phyloP scores from a whole-genome alignment of 2,329 filamentous ascomycete species.

The Talaromyces verruculosus region DNA sequence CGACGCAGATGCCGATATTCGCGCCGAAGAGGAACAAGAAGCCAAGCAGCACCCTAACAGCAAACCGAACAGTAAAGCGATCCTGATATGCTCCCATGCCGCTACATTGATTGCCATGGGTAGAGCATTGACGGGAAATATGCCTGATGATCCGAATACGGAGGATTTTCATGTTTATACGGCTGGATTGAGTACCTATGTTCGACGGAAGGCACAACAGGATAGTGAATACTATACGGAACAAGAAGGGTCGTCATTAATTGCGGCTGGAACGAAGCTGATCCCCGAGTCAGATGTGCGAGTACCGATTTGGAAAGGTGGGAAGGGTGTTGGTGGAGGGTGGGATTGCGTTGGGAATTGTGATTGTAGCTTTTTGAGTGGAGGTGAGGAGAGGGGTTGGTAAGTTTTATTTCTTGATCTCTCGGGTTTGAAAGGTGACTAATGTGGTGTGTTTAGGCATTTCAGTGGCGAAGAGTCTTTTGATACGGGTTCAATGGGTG shows the following conservation, averaged over 20 bases:
- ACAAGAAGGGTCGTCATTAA: constrained; percentile 23
- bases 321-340: constrained; percentile 66
- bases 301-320: constrained; percentile 55
- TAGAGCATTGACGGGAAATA: constrained; percentile 72
- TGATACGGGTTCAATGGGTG: constrained; percentile 37
- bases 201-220: constrained; percentile 37
- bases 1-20: constrained; percentile 63
- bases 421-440: constrained; percentile 1
- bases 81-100: constrained; percentile 86
- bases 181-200: constrained; percentile 73
- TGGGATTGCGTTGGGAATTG: constrained; percentile 82
- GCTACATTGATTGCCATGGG: constrained; percentile 86
- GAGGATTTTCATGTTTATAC: constrained; percentile 87
- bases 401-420: constrained; percentile 45
- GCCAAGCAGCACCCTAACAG: constrained; percentile 23
- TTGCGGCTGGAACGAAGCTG: constrained; percentile 35
- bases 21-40: constrained; percentile 34
- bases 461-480: constrained; percentile 51
- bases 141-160: constrained; percentile 68
- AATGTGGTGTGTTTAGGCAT: constrained; percentile 34
- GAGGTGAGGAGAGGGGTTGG: constrained; percentile 87
- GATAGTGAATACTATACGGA: background rate
- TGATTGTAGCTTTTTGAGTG: constrained; percentile 77
- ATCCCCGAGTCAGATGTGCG: constrained; percentile 23
- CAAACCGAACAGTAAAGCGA: constrained; percentile 53